phyloP scores from a whole-genome alignment of 1,284 basidiomycete genomes.

The Coniferiporia weirii region DNA sequence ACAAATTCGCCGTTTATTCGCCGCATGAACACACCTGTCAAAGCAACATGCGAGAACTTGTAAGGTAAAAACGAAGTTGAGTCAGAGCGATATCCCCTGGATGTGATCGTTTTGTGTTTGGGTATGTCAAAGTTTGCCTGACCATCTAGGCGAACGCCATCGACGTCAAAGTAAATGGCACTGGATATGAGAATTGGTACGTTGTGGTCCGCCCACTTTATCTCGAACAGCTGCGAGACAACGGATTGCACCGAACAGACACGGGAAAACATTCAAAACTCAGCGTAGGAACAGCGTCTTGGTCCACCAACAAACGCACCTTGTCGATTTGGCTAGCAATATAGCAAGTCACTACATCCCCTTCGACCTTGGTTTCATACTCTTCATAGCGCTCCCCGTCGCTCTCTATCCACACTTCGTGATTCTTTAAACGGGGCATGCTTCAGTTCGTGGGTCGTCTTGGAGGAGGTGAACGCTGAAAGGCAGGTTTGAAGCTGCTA shows the following conservation, averaged over 20 bases:
- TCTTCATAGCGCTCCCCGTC: constrained; percentile 1
- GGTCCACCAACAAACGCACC: background rate
- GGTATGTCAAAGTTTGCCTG: background rate
- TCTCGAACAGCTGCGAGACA: background rate
- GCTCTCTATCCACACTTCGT: background rate
- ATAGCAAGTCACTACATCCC: background rate
- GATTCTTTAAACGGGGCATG: background rate
- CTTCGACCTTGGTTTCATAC: background rate
- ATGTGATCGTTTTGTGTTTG: too few relatives aligned
- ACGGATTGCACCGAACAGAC: too few relatives aligned
- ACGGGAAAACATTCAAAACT: too few relatives aligned
- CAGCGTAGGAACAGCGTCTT: background rate
- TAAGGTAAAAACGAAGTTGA: background rate
- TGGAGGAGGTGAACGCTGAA: background rate
- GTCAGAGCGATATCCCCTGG: background rate
- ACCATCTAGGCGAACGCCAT: background rate
- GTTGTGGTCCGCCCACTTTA: background rate
- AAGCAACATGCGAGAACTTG: background rate
- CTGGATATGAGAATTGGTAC: background rate
- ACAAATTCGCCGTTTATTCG: background rate
- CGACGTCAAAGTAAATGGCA: background rate
- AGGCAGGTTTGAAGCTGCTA: too few relatives aligned
- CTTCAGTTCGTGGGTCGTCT: background rate
- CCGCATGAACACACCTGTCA: background rate
- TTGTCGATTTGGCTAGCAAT: constrained; percentile 1